A percentile compares a stretch with the other conserved stretches of the same genome.
phyloP scores from a whole-genome alignment of 352 stramenopile genomes.

The Halophytophthora polymorphica region DNA sequence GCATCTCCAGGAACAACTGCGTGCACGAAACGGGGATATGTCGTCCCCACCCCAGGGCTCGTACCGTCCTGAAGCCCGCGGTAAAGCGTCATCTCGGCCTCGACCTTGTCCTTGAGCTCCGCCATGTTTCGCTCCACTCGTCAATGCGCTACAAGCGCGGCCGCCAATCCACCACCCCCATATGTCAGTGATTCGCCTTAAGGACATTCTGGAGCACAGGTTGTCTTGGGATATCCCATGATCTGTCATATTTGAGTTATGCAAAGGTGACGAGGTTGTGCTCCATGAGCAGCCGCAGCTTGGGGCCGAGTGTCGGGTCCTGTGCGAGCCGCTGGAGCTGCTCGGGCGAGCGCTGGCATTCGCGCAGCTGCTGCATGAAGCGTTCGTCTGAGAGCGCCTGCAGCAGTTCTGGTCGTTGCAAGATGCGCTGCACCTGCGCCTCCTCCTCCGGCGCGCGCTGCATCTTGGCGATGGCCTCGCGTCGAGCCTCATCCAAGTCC shows the following conservation, averaged over 20 bases:
- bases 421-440: slow-evolving; percentile 59
- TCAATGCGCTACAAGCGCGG: too few relatives aligned
- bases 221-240: not conserved
- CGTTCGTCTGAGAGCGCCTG: slow-evolving; percentile 49
- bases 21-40: too few relatives aligned
- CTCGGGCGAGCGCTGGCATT: slow-evolving; percentile 36
- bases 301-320: slow-evolving; percentile 43
- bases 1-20: not conserved
- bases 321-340: slow-evolving; percentile 36
- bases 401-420: slow-evolving; percentile 63
- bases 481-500: slow-evolving; percentile 51
- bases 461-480: slow-evolving; percentile 59
- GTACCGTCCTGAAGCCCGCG: slow-evolving; percentile 89
- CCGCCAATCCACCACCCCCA: not conserved
- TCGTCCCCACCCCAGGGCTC: not conserved
- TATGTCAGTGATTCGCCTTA: not conserved
- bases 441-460: slow-evolving; percentile 55
- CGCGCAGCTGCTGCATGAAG: slow-evolving; percentile 56
- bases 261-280: slow-evolving; percentile 58
- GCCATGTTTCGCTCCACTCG: slow-evolving; percentile 18
- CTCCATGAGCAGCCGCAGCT: slow-evolving; percentile 54
- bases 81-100: slow-evolving; percentile 90
- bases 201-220: not conserved
- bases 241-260: not conserved
- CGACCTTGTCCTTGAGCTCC: slow-evolving; percentile 70